These are phyloP conservation scores for Vigna hirtella DNA, from an alignment of 306 rosid genomes.

Conservation along the genomic window DNA sequence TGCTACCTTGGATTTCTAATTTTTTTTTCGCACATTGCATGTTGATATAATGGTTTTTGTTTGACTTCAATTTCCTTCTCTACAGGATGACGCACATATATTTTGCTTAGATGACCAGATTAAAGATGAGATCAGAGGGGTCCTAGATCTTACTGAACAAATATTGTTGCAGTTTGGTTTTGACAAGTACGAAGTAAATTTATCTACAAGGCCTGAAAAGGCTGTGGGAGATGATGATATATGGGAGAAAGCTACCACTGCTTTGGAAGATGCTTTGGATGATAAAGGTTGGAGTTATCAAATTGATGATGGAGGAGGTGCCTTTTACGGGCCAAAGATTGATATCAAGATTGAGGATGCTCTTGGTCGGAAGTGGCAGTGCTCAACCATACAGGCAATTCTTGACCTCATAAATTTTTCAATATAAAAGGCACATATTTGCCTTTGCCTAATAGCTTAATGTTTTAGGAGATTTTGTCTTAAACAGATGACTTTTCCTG, in stretches of 20 bases:
- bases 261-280: conserved; percentile 89
- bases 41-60: conserved; percentile 20
- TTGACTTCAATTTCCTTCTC: conserved; percentile 46
- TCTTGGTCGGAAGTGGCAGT: conserved; percentile 99
- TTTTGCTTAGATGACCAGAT: conserved; percentile 94
- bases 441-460: neutral
- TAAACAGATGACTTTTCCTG: conserved; percentile 1
- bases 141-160: conserved; percentile 91
- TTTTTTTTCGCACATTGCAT: conserved; percentile 16
- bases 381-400: conserved; percentile 95
- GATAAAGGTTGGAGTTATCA: conserved; percentile 93
- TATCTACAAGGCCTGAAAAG: conserved; percentile 93
- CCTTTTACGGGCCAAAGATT: conserved; percentile 98
- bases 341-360: conserved; percentile 99
- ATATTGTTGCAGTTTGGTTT: conserved; percentile 86
- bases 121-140: conserved; percentile 93
- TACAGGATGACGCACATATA: conserved; percentile 98
- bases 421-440: conserved; percentile 5
- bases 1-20: conserved; percentile 29
- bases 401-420: conserved; percentile 36
- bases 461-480: neutral
- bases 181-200: conserved; percentile 88
- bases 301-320: conserved; percentile 98
- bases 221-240: conserved; percentile 85
- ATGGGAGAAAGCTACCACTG: conserved; percentile 90